These are phyloP conservation scores for Stevia rebaudiana DNA, from an alignment of 140 eudicot species.

Conservation along the genomic window DNA sequence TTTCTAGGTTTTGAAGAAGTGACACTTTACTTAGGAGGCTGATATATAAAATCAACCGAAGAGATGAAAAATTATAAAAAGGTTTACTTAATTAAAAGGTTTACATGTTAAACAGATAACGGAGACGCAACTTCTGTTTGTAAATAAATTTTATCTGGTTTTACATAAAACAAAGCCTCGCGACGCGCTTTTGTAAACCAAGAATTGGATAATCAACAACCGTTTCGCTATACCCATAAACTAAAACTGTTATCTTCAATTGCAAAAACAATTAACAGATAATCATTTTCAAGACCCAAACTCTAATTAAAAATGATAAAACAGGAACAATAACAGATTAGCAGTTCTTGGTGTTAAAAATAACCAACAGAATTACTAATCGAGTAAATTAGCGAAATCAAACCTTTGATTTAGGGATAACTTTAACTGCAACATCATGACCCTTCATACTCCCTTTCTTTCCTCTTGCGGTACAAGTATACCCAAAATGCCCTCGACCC, in stretches of 20 bases:
- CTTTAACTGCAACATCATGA: conserved; percentile 94
- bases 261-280: background rate
- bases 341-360: background rate
- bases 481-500: conserved; percentile 98
- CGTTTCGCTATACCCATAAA: background rate
- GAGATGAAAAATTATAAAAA: too few species aligned
- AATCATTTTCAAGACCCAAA: background rate
- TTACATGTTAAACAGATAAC: too few species aligned
- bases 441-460: conserved; percentile 95
- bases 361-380: background rate
- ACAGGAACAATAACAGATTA: background rate
- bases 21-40: too few species aligned
- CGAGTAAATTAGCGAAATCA: conserved; percentile 17
- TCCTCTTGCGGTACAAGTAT: conserved; percentile 80
- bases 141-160: too few species aligned
- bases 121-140: too few species aligned
- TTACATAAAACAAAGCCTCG: too few species aligned
- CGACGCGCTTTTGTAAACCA: background rate
- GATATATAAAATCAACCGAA: too few species aligned
- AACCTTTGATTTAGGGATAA: conserved; percentile 97
- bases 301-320: background rate
- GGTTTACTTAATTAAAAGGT: background rate
- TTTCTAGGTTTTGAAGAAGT: background rate
- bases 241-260: background rate
- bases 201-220: background rate